Percentiles rank a stretch among this genome's conserved stretches.
Evolutionary conservation across 1,284 basidiomycete species (phyloP).

Genomic region (Pascua sp.): DNA sequence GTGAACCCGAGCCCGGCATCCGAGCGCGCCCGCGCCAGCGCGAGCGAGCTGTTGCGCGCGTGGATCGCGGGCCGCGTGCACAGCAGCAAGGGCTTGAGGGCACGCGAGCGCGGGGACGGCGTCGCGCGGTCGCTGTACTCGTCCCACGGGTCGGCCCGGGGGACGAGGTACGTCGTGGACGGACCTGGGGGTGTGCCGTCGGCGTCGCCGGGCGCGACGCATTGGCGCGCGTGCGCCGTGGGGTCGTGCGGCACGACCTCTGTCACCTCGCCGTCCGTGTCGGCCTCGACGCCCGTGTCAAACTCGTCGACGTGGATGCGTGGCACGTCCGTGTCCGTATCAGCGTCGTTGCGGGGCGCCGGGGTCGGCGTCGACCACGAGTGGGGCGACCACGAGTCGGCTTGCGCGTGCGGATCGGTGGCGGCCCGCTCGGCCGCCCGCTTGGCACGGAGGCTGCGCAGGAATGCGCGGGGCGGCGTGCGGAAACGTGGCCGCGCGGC

Average conservation of each 20-base stretch:
- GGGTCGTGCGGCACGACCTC: not conserved
- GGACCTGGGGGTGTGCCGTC: not conserved
- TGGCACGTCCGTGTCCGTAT: too few relatives aligned
- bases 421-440: not conserved
- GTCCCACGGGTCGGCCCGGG: slow-evolving; percentile 17
- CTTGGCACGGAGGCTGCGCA: too few relatives aligned
- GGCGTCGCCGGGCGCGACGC: not conserved
- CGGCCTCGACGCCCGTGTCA: not conserved
- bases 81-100: slow-evolving; percentile 14
- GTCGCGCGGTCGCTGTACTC: slow-evolving; percentile 20
- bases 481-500: not conserved
- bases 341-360: too few relatives aligned
- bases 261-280: not conserved
- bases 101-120: slow-evolving; percentile 12
- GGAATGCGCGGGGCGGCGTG: not conserved
- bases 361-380: slow-evolving; percentile 6
- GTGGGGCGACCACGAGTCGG: slow-evolving; percentile 9
- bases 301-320: not conserved
- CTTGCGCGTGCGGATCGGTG: not conserved
- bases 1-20: not conserved
- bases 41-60: slow-evolving; percentile 5
- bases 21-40: slow-evolving; percentile 1
- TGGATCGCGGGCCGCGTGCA: slow-evolving; percentile 10
- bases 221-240: not conserved
- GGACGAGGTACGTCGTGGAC: slow-evolving; percentile 3